phyloP scores from a whole-genome alignment of 2,329 filamentous ascomycete species.

The Paecilomyces niveus region DNA sequence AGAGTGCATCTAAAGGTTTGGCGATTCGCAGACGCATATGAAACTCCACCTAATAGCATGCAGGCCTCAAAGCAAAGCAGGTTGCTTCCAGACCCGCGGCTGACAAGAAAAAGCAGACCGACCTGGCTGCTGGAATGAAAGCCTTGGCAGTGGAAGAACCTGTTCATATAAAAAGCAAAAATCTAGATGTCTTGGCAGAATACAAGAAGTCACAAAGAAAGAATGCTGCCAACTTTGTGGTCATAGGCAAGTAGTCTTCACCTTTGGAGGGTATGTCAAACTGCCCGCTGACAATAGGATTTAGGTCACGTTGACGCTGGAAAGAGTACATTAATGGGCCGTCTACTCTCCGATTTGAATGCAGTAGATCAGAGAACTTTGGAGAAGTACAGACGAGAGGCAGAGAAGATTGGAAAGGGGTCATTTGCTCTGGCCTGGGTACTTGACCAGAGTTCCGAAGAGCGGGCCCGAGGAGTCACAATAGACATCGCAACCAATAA shows the following conservation, averaged over 20 bases:
- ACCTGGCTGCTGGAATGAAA: constrained; percentile 43
- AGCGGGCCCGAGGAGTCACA: constrained; percentile 82
- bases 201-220: constrained; percentile 70
- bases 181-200: constrained; percentile 76
- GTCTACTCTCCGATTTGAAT: constrained; percentile 81
- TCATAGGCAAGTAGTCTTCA: constrained; percentile 60
- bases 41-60: constrained; percentile 31
- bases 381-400: constrained; percentile 81
- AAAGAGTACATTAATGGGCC: constrained; percentile 95
- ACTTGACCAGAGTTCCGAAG: constrained; percentile 83
- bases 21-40: constrained; percentile 32
- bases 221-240: constrained; percentile 80
- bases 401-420: constrained; percentile 83
- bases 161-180: constrained; percentile 59
- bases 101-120: constrained; percentile 35
- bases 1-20: constrained; percentile 72
- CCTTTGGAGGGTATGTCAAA: constrained; percentile 5
- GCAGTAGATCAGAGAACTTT: constrained; percentile 82
- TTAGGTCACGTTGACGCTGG: constrained; percentile 92
- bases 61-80: constrained; percentile 40
- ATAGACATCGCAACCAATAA: constrained; percentile 95
- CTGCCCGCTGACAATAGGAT: constrained; percentile 8
- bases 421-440: constrained; percentile 98
- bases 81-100: constrained; percentile 30
- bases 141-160: constrained; percentile 44